phyloP scores from a whole-genome alignment of 2,329 filamentous ascomycete species.

The Rutstroemia sp. region DNA sequence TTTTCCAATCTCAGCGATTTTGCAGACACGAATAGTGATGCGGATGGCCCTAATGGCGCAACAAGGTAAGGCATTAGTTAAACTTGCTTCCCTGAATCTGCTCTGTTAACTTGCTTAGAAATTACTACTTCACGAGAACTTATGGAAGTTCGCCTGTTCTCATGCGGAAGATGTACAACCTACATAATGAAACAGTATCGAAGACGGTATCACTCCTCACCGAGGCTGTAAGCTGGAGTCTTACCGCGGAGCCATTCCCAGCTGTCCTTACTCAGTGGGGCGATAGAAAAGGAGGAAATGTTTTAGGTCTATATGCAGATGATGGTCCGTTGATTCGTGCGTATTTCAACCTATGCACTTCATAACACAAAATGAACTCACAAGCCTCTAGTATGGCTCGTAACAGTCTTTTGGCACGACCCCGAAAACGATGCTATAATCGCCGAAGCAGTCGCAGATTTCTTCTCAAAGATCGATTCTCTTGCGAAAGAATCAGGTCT shows the following conservation, averaged over 20 bases:
- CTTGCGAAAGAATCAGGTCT: background rate
- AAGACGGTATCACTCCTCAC: background rate
- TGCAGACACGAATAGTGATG: background rate
- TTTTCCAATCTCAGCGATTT: background rate
- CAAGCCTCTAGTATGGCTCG: background rate
- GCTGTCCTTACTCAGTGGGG: conserved; percentile 7
- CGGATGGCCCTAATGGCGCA: background rate
- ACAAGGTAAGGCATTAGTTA: background rate
- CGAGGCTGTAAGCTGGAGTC: background rate
- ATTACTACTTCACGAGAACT: background rate
- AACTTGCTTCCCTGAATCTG: background rate
- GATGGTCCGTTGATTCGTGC: conserved; percentile 2
- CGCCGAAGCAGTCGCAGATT: background rate
- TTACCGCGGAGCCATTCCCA: conserved; percentile 10
- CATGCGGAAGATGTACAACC: conserved; percentile 1
- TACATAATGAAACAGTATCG: background rate
- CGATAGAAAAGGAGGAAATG: conserved; percentile 6
- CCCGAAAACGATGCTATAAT: background rate
- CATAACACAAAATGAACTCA: background rate
- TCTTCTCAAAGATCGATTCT: background rate
- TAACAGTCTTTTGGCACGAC: background rate
- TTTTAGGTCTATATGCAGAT: conserved; percentile 4
- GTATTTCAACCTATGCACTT: background rate
- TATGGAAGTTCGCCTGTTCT: background rate
- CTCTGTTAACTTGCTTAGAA: background rate